These are phyloP conservation scores for Aureobasidium mangrovei DNA, from an alignment of 2,329 filamentous ascomycete genomes.

Conservation along the genomic window DNA sequence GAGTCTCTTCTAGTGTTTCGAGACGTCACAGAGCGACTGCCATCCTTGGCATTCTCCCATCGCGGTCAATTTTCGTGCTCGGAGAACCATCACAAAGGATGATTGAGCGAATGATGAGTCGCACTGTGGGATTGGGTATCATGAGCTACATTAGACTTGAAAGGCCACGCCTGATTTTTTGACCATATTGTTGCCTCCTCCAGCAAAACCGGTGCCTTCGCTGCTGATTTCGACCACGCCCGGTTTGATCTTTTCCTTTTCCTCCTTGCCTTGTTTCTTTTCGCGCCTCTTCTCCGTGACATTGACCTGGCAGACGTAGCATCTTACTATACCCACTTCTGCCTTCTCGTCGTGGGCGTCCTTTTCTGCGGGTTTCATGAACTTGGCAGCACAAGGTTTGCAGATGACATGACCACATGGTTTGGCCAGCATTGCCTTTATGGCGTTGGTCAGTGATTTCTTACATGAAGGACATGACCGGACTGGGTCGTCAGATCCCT, in stretches of 20 bases:
- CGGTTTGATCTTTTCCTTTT: slow-evolving; percentile 52
- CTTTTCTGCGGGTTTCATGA: slow-evolving; percentile 57
- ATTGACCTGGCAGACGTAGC: slow-evolving; percentile 81
- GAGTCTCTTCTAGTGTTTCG: too few relatives aligned
- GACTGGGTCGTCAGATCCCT: slow-evolving; percentile 30
- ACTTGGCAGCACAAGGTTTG: slow-evolving; percentile 72
- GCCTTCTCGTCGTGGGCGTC: slow-evolving; percentile 48
- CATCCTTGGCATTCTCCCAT: background rate
- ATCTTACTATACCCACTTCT: slow-evolving; percentile 50
- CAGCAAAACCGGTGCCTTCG: slow-evolving; percentile 88
- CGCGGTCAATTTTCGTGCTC: background rate
- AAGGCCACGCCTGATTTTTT: slow-evolving; percentile 73
- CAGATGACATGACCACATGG: slow-evolving; percentile 91
- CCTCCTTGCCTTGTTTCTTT: slow-evolving; percentile 29
- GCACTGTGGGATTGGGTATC: background rate
- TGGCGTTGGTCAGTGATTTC: slow-evolving; percentile 72
- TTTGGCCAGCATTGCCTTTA: slow-evolving; percentile 72
- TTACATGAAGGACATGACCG: slow-evolving; percentile 76
- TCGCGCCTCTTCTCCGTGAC: slow-evolving; percentile 42
- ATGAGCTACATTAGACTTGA: slow-evolving; percentile 51
- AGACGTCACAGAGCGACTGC: background rate
- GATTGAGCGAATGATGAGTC: background rate
- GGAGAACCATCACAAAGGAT: background rate
- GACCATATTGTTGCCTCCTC: slow-evolving; percentile 73
- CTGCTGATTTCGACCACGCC: slow-evolving; percentile 72